These are phyloP conservation scores for Cryphonectria radicalis DNA, from an alignment of 2,329 filamentous ascomycete species.

Conservation along the genomic window DNA sequence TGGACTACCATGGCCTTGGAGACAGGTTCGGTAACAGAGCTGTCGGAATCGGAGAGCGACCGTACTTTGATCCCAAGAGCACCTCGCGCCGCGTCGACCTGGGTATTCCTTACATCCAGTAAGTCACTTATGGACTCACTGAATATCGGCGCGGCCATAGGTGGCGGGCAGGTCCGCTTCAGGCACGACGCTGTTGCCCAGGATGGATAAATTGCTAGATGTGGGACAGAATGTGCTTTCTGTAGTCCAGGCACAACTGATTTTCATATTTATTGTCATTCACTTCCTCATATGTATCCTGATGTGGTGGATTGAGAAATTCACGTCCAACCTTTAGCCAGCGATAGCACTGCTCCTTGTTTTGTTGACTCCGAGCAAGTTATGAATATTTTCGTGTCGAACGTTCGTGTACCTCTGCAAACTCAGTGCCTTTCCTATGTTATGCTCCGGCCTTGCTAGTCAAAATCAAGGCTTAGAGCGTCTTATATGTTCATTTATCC, in stretches of 20 bases:
- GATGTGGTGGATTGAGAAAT: too few relatives aligned
- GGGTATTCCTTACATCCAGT: slow-evolving; percentile 24
- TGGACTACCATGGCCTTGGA: slow-evolving; percentile 58
- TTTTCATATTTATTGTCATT: too few relatives aligned
- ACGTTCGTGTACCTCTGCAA: background rate
- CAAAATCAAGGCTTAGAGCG: background rate
- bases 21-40: slow-evolving; percentile 55
- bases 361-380: background rate
- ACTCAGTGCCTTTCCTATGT: background rate
- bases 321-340: background rate
- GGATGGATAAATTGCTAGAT: background rate
- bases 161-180: background rate
- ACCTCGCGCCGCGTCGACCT: slow-evolving; percentile 48
- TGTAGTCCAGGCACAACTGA: background rate
- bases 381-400: background rate
- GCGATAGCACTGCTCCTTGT: background rate
- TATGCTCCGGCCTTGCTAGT: background rate
- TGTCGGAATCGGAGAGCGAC: slow-evolving; percentile 59
- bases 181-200: background rate
- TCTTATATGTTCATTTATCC: too few relatives aligned
- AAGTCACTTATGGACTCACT: background rate
- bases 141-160: background rate
- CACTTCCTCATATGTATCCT: background rate
- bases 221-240: background rate
- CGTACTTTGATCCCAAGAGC: slow-evolving; percentile 57